Evolutionary conservation across 1,284 basidiomycete genomes (phyloP), one percentile per base, ranked within the genome.

Genomic region (Marasmius sp.): DNA sequence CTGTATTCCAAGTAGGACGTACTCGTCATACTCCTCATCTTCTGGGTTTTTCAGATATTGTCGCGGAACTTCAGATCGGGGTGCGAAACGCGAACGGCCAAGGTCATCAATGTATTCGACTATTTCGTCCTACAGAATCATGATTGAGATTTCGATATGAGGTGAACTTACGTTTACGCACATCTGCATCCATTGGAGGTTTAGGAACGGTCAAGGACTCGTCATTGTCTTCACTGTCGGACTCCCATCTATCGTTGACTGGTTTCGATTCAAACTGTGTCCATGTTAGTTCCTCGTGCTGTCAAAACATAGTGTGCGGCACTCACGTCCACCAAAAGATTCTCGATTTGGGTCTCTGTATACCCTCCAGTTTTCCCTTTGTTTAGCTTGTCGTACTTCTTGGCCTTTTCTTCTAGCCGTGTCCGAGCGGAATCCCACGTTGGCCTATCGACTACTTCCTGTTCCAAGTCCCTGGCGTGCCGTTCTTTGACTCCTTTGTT

Each of bases 91-190:
- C 22, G 86, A 71, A 18, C 94, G 85, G 18, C 94, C 94, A 70
- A 93, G 93, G 69, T 95, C 94, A 68, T 96, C 94, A 66, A 87
- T 83, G 66, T 92, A 94, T 71, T 95, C 93, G 14, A 95, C 81
- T 45, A 93, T 76, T 9, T 94, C 92, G 61, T 87, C 82, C 83
- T 87, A 49, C 12, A 14, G 12, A 36, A 57, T 67, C 22, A 70
- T 56, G 33, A 43, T 49, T 53, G 9, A 34, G 22, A 41, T 2
- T 8, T 37, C 49, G 43, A 47, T 43, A 38, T 6, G 39, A 16
- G 37, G 53, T n/a, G 52, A 33, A 65, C 20, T 37, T 36, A 59
- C 74, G 41, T 3, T 6, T 14, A 27, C 50, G 9, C 61, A 85
- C 83, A 63, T 81, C 80, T 36, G 76, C 76, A 48, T 77, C 72